phyloP scores from a whole-genome alignment of 2,329 filamentous ascomycete genomes.

The Fusarium globosum region DNA sequence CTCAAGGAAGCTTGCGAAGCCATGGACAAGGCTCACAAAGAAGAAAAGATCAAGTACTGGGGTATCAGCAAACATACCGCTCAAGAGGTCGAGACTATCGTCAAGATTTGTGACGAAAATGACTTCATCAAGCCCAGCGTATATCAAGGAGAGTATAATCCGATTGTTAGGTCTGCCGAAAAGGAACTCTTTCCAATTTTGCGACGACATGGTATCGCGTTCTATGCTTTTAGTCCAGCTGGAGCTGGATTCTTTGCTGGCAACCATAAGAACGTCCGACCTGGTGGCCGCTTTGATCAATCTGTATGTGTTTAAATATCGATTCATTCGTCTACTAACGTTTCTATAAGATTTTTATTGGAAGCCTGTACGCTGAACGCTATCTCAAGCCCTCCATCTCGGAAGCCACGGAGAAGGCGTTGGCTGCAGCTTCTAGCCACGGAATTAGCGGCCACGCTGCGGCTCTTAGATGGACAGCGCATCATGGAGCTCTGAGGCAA shows the following conservation, averaged over 20 bases:
- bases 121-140: background rate
- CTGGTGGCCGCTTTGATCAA: background rate
- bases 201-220: background rate
- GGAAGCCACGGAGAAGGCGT: background rate
- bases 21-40: background rate
- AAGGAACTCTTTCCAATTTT: background rate
- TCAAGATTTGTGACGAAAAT: background rate
- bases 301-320: background rate
- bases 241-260: background rate
- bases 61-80: background rate
- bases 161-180: background rate
- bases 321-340: rapidly evolving
- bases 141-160: background rate
- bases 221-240: background rate
- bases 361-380: background rate
- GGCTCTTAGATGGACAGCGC: background rate
- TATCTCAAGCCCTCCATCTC: background rate
- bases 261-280: background rate
- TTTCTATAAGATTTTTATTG: background rate
- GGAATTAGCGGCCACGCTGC: background rate
- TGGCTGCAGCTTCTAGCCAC: background rate
- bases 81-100: background rate
- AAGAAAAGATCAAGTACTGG: background rate
- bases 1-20: background rate
- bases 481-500: background rate